Conservation (phyloP, 2,329 filamentous ascomycete species). For the Pezicula neosporulosa region DNA sequence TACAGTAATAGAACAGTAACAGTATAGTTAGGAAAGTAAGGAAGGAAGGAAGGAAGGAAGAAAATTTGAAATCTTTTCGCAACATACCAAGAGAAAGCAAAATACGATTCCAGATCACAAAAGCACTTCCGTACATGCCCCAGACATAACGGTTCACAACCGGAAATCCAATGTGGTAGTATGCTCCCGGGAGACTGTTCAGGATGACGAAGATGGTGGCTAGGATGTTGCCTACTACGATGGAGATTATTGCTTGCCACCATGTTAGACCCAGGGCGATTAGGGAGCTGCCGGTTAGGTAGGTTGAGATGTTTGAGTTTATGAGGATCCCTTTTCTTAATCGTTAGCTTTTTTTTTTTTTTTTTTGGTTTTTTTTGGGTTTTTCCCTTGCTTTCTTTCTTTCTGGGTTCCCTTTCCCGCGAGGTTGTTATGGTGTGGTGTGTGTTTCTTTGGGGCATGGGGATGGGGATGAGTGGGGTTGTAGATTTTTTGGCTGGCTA, state of each 20-base stretch:
- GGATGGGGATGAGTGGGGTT: too few species aligned
- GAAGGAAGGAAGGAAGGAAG: too few species aligned
- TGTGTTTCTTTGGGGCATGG: too few species aligned
- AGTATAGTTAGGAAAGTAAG: too few species aligned
- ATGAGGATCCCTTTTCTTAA: slow-evolving; percentile 38
- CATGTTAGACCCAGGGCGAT: slow-evolving; percentile 26
- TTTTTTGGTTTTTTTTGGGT: too few species aligned
- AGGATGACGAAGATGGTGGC: slow-evolving; percentile 28
- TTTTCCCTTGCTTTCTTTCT: too few species aligned
- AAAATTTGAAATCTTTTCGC: too few species aligned
- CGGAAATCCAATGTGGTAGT: slow-evolving; percentile 39
- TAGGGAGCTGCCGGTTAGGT: slow-evolving; percentile 37
- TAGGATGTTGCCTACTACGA: slow-evolving; percentile 35
- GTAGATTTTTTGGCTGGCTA: too few species aligned
- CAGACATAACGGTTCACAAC: slow-evolving; percentile 36
- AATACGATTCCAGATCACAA: slow-evolving; percentile 34
- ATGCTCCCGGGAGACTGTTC: slow-evolving; percentile 33
- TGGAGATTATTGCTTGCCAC: slow-evolving; percentile 40
- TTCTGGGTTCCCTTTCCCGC: too few species aligned
- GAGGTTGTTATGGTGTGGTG: too few species aligned
- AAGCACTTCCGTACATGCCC: slow-evolving; percentile 35
- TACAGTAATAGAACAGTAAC: too few species aligned
- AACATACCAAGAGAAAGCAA: slow-evolving; percentile 38
- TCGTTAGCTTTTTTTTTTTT: not conserved
- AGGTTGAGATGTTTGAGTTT: slow-evolving; percentile 41